phyloP scores from a whole-genome alignment of 2,329 filamentous ascomycete genomes.

The Penicillium sp. region DNA sequence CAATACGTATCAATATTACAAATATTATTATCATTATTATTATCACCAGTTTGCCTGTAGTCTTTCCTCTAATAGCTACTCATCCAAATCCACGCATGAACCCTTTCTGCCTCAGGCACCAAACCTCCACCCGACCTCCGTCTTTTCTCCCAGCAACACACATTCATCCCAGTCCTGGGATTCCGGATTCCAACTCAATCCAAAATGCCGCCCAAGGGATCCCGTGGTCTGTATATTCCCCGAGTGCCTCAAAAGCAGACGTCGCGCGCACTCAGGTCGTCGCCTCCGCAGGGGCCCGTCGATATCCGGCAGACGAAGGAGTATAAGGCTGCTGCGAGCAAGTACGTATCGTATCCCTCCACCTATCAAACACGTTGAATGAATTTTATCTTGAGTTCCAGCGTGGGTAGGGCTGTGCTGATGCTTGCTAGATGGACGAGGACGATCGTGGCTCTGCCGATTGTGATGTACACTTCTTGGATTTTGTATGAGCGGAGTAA shows the following conservation, averaged over 20 bases:
- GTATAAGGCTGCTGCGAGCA: constrained; percentile 38
- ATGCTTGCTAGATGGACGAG: constrained; percentile 27
- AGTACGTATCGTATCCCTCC: constrained; percentile 22
- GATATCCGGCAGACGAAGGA: constrained; percentile 42
- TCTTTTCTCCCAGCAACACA: not conserved
- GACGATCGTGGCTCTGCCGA: constrained; percentile 32
- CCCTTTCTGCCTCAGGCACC: constrained; percentile 2
- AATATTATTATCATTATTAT: not conserved
- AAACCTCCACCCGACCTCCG: not conserved
- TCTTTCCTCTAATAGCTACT: not conserved
- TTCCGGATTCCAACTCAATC: not conserved
- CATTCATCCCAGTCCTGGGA: not conserved
- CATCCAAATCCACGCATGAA: not conserved
- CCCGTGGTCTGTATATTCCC: not conserved
- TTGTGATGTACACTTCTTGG: constrained; percentile 32
- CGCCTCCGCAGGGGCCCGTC: constrained; percentile 10
- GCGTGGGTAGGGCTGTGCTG: not conserved
- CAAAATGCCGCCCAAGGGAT: not conserved
- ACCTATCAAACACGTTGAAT: no score
- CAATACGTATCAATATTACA: not conserved
- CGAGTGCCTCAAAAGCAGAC: not conserved
- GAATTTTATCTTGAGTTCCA: no score
- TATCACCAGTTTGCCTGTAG: not conserved
- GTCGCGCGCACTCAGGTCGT: constrained; percentile 3
- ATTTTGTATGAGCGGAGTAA: constrained; percentile 33